Base-by-base conservation (phyloP, 345 rosid species). In the Aegle marmelos region DNA sequence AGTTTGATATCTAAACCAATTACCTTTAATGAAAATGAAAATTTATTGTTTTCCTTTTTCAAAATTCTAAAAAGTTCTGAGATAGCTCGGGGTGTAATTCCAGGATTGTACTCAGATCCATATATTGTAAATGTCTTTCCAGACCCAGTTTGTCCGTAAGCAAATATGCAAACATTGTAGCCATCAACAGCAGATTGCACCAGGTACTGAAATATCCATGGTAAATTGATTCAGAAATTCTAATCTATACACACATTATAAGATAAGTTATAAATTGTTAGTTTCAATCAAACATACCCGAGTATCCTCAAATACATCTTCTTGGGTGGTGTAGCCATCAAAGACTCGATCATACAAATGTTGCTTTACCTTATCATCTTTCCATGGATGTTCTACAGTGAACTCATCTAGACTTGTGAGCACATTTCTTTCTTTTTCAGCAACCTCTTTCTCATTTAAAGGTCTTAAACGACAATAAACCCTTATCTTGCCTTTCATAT, bases 81-180 rank as follows among this genome's bases (percentile, higher is more conserved):
- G 62, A 89, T 92, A 61, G 99, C 98, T 11, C 91, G 92, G 63
- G 97, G 93, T 36, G 99, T 96, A 71, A 94, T 88, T 74, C 98
- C 99, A 37, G 97, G 97, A 83, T 85, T 89, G 77, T 71, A 78
- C 58, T 86, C 91, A 78, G 93, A 83, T 64, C 99, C 98, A 83
- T 92, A 96, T 79, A 96, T 91, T 0, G 99, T 96, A 83, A 90
- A 96, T 85, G 99, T 96, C 85, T 96, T 96, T 57, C 98, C 99
- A 33, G 99, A 96, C 63, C 98, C 98, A 74, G 98, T 96, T 90
- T 96, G 99, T 65, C 99, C 99, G 81, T 96, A 94, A 45, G 98
- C 99, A 85, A 96, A 96, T 78, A 96, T 92, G 84, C 98, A 96
- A 4, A 96, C 97, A 25, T 96, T 96, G 75, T 90, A 96, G 14